Evolutionary conservation across 805 yeast species (phyloP).

Genomic region (Pichia occidentalis): DNA sequence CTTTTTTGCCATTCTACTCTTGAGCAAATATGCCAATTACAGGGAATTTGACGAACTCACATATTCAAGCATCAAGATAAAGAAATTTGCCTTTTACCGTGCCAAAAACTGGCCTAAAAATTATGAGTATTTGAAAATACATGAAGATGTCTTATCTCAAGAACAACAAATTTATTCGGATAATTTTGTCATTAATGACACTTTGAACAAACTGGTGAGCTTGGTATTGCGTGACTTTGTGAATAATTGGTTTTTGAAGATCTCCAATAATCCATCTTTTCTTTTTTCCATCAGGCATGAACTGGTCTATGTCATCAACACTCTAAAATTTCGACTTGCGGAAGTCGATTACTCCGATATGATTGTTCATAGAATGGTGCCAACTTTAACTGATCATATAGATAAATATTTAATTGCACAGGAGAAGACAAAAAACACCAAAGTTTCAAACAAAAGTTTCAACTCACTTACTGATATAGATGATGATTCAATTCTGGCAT

Average conservation of each 20-base stretch:
- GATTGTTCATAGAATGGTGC: slow-evolving; percentile 52
- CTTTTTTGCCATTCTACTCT: background rate
- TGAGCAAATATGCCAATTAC: background rate
- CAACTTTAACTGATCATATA: slow-evolving; percentile 62
- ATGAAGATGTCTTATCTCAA: slow-evolving; percentile 12
- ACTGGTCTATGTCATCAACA: slow-evolving; percentile 35
- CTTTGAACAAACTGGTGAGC: slow-evolving; percentile 43
- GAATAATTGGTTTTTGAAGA: slow-evolving; percentile 46
- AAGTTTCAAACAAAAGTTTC: slow-evolving; percentile 13
- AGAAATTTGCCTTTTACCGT: slow-evolving; percentile 18
- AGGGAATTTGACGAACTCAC: slow-evolving; percentile 1
- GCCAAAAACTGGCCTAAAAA: slow-evolving; percentile 29
- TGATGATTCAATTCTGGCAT: slow-evolving; percentile 35
- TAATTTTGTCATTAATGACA: slow-evolving; percentile 46
- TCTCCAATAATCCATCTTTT: slow-evolving; percentile 36
- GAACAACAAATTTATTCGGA: slow-evolving; percentile 33
- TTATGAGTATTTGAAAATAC: slow-evolving; percentile 10
- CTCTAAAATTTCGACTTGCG: slow-evolving; percentile 37
- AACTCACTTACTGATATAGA: slow-evolving; percentile 27
- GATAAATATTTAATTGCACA: slow-evolving; percentile 41
- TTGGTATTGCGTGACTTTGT: slow-evolving; percentile 49
- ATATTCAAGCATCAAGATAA: background rate
- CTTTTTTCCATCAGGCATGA: slow-evolving; percentile 38
- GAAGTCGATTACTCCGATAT: slow-evolving; percentile 49
- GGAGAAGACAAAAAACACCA: slow-evolving; percentile 28